Conservation (phyloP, 179 eudicot genomes). For the Beta corolliflora region DNA sequence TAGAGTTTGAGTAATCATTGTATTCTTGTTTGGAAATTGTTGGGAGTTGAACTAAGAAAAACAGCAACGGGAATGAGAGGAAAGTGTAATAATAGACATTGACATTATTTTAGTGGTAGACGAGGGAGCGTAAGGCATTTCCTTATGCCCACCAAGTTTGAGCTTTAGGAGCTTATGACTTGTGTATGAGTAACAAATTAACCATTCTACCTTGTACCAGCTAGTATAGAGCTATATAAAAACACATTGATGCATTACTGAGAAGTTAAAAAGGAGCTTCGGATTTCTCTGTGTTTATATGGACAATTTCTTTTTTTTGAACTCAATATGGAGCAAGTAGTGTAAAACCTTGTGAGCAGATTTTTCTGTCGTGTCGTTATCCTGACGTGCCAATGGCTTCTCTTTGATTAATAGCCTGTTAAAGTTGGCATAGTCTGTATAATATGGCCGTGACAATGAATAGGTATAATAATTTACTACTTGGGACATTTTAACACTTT, state of each 20-base stretch:
- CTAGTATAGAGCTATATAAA: neutral
- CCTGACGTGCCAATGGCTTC: too few species aligned
- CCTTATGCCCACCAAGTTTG: neutral
- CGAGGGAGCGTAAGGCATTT: neutral
- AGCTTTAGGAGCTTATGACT: neutral
- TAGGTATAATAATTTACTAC: too few species aligned
- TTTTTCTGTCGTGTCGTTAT: too few species aligned
- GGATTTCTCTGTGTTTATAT: conserved; percentile 3
- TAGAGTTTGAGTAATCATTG: neutral
- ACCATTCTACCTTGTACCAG: neutral
- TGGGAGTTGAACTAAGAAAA: neutral
- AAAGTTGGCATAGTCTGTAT: too few species aligned
- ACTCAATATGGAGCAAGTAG: neutral
- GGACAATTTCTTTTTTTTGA: neutral
- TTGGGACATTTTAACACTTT: too few species aligned
- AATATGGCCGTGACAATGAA: too few species aligned
- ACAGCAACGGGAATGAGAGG: neutral
- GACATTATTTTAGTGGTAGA: neutral
- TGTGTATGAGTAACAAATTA: neutral
- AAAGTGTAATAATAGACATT: neutral
- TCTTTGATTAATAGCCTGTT: too few species aligned
- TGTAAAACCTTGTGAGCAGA: neutral
- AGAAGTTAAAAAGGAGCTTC: neutral
- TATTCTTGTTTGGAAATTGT: neutral
- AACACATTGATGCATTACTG: neutral